Conservation (phyloP, 805 yeast genomes). For the Suhomyces emberorum region DNA sequence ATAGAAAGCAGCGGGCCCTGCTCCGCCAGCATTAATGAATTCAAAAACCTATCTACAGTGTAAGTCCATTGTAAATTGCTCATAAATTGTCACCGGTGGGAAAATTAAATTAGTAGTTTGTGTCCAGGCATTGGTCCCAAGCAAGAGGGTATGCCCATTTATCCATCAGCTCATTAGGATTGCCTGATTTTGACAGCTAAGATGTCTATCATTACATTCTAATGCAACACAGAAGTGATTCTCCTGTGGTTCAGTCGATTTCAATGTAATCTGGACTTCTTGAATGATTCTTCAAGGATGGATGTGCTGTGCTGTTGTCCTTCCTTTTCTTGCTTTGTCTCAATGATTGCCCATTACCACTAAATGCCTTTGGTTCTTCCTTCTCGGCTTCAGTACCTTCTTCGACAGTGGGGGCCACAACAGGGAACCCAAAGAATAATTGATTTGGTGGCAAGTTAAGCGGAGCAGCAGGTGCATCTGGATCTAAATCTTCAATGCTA, state of each 20-base stretch:
- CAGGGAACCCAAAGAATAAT: slow-evolving; percentile 90
- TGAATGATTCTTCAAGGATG: slow-evolving; percentile 58
- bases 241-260: slow-evolving; percentile 70
- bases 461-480: slow-evolving; percentile 67
- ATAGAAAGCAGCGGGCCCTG: no score
- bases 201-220: no score
- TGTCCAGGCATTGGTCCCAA: no score
- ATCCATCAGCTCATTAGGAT: no score
- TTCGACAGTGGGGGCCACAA: slow-evolving; percentile 43
- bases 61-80: no score
- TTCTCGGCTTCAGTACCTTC: slow-evolving; percentile 21
- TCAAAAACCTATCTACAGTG: no score
- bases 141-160: no score
- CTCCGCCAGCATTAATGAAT: no score
- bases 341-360: slow-evolving; percentile 73
- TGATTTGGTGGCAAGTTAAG: slow-evolving; percentile 78
- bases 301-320: slow-evolving; percentile 47
- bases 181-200: no score
- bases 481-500: slow-evolving; percentile 44
- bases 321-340: slow-evolving; percentile 71
- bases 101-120: no score
- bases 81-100: no score
- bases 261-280: slow-evolving; percentile 78
- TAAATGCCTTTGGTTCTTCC: slow-evolving; percentile 32
- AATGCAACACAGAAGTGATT: no score